These are phyloP conservation scores for Eucalyptus fibrosa DNA, from an alignment of 345 rosid genomes.

Conservation along the genomic window DNA sequence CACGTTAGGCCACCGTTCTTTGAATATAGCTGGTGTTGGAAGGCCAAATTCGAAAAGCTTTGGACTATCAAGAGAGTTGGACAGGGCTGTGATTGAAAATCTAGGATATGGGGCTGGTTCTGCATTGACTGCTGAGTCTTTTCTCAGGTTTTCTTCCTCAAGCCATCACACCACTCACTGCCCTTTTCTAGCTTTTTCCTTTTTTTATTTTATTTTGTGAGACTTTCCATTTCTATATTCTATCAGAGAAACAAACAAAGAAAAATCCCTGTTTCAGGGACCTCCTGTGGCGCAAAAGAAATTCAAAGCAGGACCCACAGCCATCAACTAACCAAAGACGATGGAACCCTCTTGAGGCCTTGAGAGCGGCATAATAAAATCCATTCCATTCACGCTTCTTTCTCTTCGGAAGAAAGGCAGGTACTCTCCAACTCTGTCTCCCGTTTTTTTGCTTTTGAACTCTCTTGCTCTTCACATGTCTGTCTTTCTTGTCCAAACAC, in stretches of 20 bases:
- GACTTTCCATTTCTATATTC: background rate
- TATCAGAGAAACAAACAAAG: background rate
- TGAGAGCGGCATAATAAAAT: background rate
- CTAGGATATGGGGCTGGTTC: background rate
- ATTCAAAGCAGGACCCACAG: conserved; percentile 2
- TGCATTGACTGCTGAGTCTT: background rate
- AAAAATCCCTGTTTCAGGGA: background rate
- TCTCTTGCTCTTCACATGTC: background rate
- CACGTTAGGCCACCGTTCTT: background rate
- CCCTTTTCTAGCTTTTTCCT: background rate
- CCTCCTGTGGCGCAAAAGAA: background rate
- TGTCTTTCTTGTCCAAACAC: background rate
- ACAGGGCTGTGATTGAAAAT: background rate
- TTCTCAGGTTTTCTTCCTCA: background rate
- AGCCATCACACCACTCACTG: background rate
- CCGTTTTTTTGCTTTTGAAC: background rate
- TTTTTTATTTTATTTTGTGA: background rate
- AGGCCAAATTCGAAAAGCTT: background rate
- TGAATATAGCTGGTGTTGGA: background rate
- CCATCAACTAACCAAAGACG: conserved; percentile 1
- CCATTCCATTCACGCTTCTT: background rate
- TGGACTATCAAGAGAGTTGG: background rate
- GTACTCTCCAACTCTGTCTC: background rate
- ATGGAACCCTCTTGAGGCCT: background rate
- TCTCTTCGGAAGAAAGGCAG: background rate